Conservation (phyloP, 352 stramenopile genomes). For the Phytophthora vignae region DNA sequence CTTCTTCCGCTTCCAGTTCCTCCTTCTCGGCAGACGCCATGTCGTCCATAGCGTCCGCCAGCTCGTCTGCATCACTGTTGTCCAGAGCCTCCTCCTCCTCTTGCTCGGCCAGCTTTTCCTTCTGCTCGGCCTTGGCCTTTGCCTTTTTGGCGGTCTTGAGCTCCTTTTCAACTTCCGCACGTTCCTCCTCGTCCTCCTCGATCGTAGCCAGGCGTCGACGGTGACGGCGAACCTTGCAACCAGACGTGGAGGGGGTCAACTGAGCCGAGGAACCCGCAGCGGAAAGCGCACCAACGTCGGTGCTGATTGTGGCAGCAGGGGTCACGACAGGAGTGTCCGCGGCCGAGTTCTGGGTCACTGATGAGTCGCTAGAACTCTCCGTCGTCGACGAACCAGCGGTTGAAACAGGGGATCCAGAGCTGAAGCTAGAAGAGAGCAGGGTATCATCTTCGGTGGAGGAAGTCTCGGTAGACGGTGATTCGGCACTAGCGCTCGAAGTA, state of each 20-base stretch:
- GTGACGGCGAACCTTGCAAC: slow-evolving; percentile 29
- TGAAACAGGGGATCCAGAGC: slow-evolving; percentile 1
- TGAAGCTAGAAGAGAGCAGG: slow-evolving; percentile 9
- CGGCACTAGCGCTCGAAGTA: slow-evolving; percentile 12
- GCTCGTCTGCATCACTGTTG: slow-evolving; percentile 34
- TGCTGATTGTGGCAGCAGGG: slow-evolving; percentile 15
- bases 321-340: slow-evolving; percentile 9
- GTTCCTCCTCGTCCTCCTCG: not conserved
- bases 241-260: slow-evolving; percentile 24
- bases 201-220: slow-evolving; percentile 28
- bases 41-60: slow-evolving; percentile 23
- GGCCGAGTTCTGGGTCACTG: slow-evolving; percentile 9
- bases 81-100: slow-evolving; percentile 30
- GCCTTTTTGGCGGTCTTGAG: slow-evolving; percentile 31
- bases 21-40: slow-evolving; percentile 34
- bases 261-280: slow-evolving; percentile 16
- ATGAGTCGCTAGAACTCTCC: slow-evolving; percentile 19
- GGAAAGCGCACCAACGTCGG: slow-evolving; percentile 20
- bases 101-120: slow-evolving; percentile 33
- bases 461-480: not conserved
- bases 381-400: slow-evolving; percentile 14
- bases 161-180: slow-evolving; percentile 39
- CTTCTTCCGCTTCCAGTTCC: slow-evolving; percentile 33
- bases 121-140: slow-evolving; percentile 25
- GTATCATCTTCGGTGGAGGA: not conserved